Conservation (phyloP, 176 grass and related monocot species). For the Avena eriantha region DNA sequence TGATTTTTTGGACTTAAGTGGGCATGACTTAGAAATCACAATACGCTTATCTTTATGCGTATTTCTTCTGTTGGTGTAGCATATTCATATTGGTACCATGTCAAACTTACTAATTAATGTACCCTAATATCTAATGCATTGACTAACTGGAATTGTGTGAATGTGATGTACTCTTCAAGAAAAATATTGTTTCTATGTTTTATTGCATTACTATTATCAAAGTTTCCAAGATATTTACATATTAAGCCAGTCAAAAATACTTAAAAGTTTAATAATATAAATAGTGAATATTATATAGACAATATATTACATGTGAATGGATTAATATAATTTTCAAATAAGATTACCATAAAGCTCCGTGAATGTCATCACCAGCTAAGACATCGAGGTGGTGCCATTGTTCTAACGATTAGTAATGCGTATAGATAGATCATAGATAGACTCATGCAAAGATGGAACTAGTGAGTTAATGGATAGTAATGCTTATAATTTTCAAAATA, state of each 20-base stretch:
- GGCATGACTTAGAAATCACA: not conserved
- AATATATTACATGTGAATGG: not conserved
- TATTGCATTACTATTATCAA: not conserved
- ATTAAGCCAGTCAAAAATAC: not conserved
- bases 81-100: not conserved
- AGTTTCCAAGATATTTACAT: not conserved
- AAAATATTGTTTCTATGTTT: not conserved
- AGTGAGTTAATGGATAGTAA: too few relatives aligned
- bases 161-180: not conserved
- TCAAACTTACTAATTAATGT: not conserved
- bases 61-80: not conserved
- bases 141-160: not conserved
- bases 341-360: too few relatives aligned
- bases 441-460: too few relatives aligned
- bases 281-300: not conserved
- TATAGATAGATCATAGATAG: too few relatives aligned
- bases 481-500: too few relatives aligned
- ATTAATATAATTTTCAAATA: not conserved
- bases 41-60: too few relatives aligned
- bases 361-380: too few relatives aligned
- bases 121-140: not conserved
- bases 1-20: not conserved
- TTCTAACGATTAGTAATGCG: too few relatives aligned
- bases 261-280: not conserved
- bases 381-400: too few relatives aligned